Evolutionary conservation across 805 yeast species (phyloP).

Genomic region (Debaryomyces hansenii): DNA sequence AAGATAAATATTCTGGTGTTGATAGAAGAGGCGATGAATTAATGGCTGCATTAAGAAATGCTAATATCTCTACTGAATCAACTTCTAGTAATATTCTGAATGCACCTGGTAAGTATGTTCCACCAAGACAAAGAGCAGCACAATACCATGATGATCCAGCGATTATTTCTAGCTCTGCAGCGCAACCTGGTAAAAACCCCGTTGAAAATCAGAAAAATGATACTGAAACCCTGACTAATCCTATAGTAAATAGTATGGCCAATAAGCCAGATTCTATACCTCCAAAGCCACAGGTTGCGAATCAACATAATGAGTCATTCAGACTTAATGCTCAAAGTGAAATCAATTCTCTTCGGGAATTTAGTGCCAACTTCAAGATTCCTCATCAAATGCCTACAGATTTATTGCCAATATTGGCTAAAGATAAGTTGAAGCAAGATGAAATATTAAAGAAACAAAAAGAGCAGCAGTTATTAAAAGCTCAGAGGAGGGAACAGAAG

Average conservation of each 20-base stretch:
- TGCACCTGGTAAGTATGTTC: conserved; percentile 47
- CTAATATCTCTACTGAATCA: conserved; percentile 20
- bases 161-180: conserved; percentile 55
- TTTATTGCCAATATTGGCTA: conserved; percentile 66
- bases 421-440: conserved; percentile 65
- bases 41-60: conserved; percentile 46
- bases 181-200: conserved; percentile 9
- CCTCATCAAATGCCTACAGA: conserved; percentile 62
- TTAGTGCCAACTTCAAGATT: conserved; percentile 78
- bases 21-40: conserved; percentile 56
- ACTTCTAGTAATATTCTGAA: conserved; percentile 3
- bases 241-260: background rate
- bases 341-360: conserved; percentile 69
- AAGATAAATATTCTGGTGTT: conserved; percentile 94
- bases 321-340: conserved; percentile 58
- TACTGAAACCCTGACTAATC: conserved; percentile 1
- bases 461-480: conserved; percentile 12
- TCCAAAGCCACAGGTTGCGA: conserved; percentile 25
- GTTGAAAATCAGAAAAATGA: background rate
- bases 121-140: conserved; percentile 57
- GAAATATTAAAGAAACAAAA: conserved; percentile 50
- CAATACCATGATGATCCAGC: conserved; percentile 64
- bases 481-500: conserved; percentile 1
- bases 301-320: conserved; percentile 34
- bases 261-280: conserved; percentile 33